A percentile compares a stretch with the other conserved stretches of the same genome.
Evolutionary conservation across 139 green algal genomes (phyloP).

Genomic region (Pedinophyceae sp.): DNA sequence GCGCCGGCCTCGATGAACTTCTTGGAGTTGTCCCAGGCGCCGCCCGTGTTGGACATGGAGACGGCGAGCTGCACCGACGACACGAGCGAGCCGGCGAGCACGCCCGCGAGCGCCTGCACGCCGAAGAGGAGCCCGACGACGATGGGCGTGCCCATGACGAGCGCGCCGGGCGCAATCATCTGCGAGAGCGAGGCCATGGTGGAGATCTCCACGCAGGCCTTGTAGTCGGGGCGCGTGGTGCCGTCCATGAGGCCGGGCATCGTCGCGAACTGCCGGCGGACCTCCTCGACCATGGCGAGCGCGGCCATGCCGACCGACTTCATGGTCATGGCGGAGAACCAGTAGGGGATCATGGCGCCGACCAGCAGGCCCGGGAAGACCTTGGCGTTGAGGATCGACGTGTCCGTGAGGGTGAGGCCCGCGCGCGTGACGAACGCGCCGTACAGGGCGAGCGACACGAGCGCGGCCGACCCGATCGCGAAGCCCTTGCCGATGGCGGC

Average conservation of each 20-base stretch:
- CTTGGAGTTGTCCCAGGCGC: conserved; percentile 98
- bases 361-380: conserved; percentile 84
- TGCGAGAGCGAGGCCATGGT: conserved; percentile 74
- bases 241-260: conserved; percentile 87
- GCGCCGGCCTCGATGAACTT: conserved; percentile 83
- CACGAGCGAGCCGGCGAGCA: conserved; percentile 81
- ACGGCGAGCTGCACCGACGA: conserved; percentile 91
- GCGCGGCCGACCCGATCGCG: conserved; percentile 89
- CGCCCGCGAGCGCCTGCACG: conserved; percentile 50
- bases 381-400: conserved; percentile 80
- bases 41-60: conserved; percentile 91
- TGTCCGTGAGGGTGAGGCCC: conserved; percentile 57
- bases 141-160: conserved; percentile 86
- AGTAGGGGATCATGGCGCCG: conserved; percentile 92
- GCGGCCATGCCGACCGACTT: conserved; percentile 89
- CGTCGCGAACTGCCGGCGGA: conserved; percentile 84
- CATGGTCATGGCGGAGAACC: conserved; percentile 97
- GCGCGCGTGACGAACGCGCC: conserved; percentile 81
- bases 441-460: conserved; percentile 95
- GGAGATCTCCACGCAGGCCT: conserved; percentile 76
- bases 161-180: conserved; percentile 80
- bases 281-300: conserved; percentile 69
- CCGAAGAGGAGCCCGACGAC: conserved; percentile 62
- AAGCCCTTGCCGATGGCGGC: conserved; percentile 97
- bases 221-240: conserved; percentile 76